A percentile compares a stretch with the other conserved stretches of the same genome.
phyloP scores from a whole-genome alignment of 78 protist species.

The Cavenderia fasciculata region DNA sequence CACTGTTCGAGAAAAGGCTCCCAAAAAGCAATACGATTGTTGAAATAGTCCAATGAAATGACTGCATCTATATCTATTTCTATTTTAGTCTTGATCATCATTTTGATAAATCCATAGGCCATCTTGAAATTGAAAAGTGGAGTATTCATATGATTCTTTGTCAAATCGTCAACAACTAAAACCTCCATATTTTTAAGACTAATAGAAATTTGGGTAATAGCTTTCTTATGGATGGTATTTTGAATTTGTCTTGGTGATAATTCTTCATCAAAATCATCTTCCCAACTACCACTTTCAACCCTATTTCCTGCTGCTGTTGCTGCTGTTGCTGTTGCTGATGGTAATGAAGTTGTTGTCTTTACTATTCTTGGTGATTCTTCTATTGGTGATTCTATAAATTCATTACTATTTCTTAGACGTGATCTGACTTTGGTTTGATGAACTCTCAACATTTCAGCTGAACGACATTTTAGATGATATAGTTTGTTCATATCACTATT shows the following conservation, averaged over 20 bases:
- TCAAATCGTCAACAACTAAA: constrained; percentile 42
- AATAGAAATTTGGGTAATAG: constrained; percentile 25
- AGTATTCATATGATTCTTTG: constrained; percentile 55
- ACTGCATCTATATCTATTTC: constrained; percentile 34
- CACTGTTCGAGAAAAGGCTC: constrained; percentile 71
- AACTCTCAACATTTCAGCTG: constrained; percentile 54
- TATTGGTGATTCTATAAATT: neutral
- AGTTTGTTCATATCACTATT: neutral
- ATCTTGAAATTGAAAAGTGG: constrained; percentile 53
- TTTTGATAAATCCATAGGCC: constrained; percentile 30
- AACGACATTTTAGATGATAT: constrained; percentile 27
- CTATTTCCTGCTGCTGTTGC: neutral
- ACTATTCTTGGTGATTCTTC: neutral
- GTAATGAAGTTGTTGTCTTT: neutral
- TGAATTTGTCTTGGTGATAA: neutral
- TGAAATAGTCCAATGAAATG: constrained; percentile 43
- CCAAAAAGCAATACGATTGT: constrained; percentile 74
- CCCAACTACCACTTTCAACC: neutral
- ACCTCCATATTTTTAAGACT: constrained; percentile 31
- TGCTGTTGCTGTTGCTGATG: neutral
- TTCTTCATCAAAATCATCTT: neutral
- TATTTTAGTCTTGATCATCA: constrained; percentile 24
- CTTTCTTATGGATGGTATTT: constrained; percentile 5
- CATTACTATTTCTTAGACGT: no score
- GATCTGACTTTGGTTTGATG: constrained; percentile 51